Base-by-base conservation (phyloP, 2,329 filamentous ascomycete genomes). In the Diaporthe sp. region DNA sequence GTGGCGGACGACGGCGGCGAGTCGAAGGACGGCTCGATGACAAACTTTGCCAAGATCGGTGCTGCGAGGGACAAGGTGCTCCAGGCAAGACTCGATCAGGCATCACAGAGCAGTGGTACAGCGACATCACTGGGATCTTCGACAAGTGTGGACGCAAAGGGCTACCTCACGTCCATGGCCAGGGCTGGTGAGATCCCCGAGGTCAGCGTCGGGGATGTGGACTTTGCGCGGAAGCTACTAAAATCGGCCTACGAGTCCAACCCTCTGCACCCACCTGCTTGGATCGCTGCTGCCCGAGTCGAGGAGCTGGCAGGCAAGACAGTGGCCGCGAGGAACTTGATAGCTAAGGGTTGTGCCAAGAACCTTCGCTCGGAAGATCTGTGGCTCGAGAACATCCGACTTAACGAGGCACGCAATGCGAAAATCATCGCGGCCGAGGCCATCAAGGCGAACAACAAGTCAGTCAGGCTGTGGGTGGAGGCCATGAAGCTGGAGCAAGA, bases 191-290 rank as follows among this genome's bases (percentile, higher is more conserved):
- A 95, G 75, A 94, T 92, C 75, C 94, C 95, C 75, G 94, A 97
- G 80, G 91, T 94, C 6, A 94, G 96, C 80, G 94, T 98, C 37
- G 96, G 97, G 76, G 97, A 99, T 81, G 95, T 99, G 83, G 98
- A 98, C 82, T 94, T 97, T 84, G 97, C 97, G 25, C 92, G 97
- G 77, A 93, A 96, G 78, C 89, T 99, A 49, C 87, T 99, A n/a
- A 95, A 98, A 82, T 98, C 96, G 0, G 97, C 98, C 62, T 97
- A 98, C 83, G 97, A 97, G 85, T 98, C 96, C 10, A 99, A 99
- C 83, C 95, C 96, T 2, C 96, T 95, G 77, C 97, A 98, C 81
- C 95, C 94, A 0, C 94, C 97, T 13, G 97, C 95, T 28, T 99
- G 97, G 94, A 97, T 99, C 79, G 97, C 97, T 6, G 94, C 97